Evolutionary conservation across 2,329 filamentous ascomycete genomes (phyloP), one percentile per base, ranked within the genome.

Genomic region (Botrytis galanthina): DNA sequence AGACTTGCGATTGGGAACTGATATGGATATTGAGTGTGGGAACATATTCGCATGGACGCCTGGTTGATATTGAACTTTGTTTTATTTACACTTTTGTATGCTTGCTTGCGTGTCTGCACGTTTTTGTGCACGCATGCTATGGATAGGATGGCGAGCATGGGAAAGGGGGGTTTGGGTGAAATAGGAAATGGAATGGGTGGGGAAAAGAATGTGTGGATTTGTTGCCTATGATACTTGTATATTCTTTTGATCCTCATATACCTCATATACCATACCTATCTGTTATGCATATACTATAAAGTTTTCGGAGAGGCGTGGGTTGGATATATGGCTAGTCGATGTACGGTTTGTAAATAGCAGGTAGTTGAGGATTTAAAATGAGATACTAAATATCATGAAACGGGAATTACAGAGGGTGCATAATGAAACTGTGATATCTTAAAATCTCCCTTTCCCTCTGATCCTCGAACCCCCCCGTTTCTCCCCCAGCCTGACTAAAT

Each of bases 31-130:
- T 63, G 6, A 29, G 42, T 68, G 66, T 32, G 48, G 48, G 16
- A 54, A 57, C 14, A 68, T 22, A 39, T 42, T 68, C 35, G 51
- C 51, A 57, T 57, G 35, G 48, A 22, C 39, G 48, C 48, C 57
- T 68, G 66, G 66, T 68, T 32, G 66, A 57, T 57, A 68, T 57
- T 39, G 64, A 68, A n/a, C 14, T n/a, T 57, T 57, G 48, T 57
- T 57, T 68, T 57, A 42, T 57, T 68, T 68, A 68, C 29, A 54
- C 32, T 54, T 54, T 54, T 68, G 42, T 57, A 57, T 68, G 64
- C 64, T 68, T 68, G 35, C 46, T 54, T 37, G 64, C 26, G 3
- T 42, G 48, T 37, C 51, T 39, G 26, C 22, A 66, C 32, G 32
- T 26, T 42, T 61, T 12, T 37, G 14, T 62, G 37, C 20, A 48